Conservation (phyloP, 2,329 filamentous ascomycete genomes). For the Rhexocercosporidium sp. region DNA sequence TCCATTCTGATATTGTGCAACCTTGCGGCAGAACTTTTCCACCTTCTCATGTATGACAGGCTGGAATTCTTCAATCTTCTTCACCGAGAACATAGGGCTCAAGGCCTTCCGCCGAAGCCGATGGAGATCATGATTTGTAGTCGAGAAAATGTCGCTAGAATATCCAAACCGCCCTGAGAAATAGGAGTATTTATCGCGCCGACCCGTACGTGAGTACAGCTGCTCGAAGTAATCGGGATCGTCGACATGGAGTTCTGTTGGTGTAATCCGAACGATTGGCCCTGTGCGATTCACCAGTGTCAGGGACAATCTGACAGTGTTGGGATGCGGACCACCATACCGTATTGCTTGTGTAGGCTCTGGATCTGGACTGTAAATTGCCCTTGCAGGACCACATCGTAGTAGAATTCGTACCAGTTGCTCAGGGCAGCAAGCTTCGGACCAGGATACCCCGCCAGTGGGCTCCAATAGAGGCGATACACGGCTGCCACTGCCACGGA, state of each 20-base stretch:
- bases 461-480: no score
- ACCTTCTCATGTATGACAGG: conserved; percentile 24
- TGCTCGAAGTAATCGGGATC: conserved; percentile 37
- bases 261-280: conserved; percentile 39
- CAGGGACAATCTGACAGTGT: not conserved
- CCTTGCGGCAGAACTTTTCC: conserved; percentile 23
- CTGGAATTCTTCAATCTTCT: conserved; percentile 22
- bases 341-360: conserved; percentile 29
- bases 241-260: conserved; percentile 39
- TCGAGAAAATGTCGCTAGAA: conserved; percentile 23
- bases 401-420: conserved; percentile 39
- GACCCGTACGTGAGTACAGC: conserved; percentile 28
- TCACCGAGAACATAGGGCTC: conserved; percentile 29
- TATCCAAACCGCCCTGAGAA: conserved; percentile 23
- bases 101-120: conserved; percentile 28
- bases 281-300: conserved; percentile 16
- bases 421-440: conserved; percentile 35
- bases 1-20: conserved; percentile 14
- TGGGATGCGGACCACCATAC: no score
- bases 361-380: conserved; percentile 24
- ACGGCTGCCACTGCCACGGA: no score
- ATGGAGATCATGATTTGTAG: conserved; percentile 28
- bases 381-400: conserved; percentile 33
- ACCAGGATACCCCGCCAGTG: conserved; percentile 40
- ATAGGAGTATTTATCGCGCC: conserved; percentile 26